Conservation (phyloP, 805 yeast genomes). For the Candida boleticola region DNA sequence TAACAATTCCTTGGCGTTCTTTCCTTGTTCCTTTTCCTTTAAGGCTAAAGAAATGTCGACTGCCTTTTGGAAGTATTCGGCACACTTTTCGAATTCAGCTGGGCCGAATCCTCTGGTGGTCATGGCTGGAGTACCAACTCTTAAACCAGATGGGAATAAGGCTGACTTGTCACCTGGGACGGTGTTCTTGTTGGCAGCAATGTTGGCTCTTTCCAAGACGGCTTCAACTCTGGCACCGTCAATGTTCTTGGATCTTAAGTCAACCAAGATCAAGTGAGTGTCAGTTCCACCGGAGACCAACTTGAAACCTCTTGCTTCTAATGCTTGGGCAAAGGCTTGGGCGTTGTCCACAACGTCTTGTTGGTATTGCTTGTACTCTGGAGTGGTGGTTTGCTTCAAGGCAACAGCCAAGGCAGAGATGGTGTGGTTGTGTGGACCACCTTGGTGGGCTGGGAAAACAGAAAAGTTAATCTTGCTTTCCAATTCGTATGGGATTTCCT, state of each 20-base stretch:
- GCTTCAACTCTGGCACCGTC: slow-evolving; percentile 98
- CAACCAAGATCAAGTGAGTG: slow-evolving; percentile 92
- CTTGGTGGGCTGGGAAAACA: slow-evolving; percentile 99
- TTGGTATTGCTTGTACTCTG: slow-evolving; percentile 91
- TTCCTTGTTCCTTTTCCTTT: slow-evolving; percentile 59
- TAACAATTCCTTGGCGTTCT: slow-evolving; percentile 56
- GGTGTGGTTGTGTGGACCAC: slow-evolving; percentile 99
- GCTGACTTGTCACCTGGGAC: slow-evolving; percentile 98
- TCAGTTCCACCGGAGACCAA: slow-evolving; percentile 95
- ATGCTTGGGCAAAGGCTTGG: slow-evolving; percentile 71
- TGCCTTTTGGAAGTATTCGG: slow-evolving; percentile 74
- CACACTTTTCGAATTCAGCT: slow-evolving; percentile 79
- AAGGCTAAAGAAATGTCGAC: slow-evolving; percentile 63
- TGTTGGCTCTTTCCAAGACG: slow-evolving; percentile 89
- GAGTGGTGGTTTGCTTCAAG: slow-evolving; percentile 86
- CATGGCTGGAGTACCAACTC: slow-evolving; percentile 99
- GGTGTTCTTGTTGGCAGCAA: slow-evolving; percentile 95
- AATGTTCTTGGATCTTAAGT: slow-evolving; percentile 82
- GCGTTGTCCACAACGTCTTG: slow-evolving; percentile 86
- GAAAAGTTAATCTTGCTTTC: slow-evolving; percentile 96
- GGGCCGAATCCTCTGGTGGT: slow-evolving; percentile 94
- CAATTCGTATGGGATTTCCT: slow-evolving; percentile 85
- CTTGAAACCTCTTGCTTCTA: slow-evolving; percentile 69
- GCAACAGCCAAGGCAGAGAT: slow-evolving; percentile 97
- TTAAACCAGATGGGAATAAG: slow-evolving; percentile 92